Evolutionary conservation across 305 asterid genomes (phyloP), one percentile per base, ranked within the genome.

Genomic region (Fraxinus ornus): DNA sequence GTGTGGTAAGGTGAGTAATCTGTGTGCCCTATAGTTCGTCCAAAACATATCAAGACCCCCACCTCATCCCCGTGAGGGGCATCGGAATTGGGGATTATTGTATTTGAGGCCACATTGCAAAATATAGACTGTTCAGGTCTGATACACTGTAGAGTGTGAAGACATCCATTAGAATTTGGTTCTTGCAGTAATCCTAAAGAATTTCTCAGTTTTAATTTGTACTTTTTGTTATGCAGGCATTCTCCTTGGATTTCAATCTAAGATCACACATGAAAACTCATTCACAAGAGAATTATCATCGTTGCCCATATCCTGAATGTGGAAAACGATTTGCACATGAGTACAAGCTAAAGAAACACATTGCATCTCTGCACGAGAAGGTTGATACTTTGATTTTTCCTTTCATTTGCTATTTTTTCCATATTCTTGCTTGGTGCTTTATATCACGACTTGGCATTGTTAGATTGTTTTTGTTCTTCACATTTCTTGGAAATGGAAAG

Each of bases 301-400:
- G 93, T 44, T 94, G 98, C 88, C 99, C 95, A 0, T 94, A 92
- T 87, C 89, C 94, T 62, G 99, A 96, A 68, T 96, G 99, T 75
- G 99, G 98, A 81, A 96, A 96, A 89, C 90, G 98, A 83, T 94
- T 93, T 74, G 98, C 99, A 5, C 99, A 94, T n/a, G 99, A 94
- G 80, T 96, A 96, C 93, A 96, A 96, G 91, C 93, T 96, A 75
- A 94, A 91, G 89, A 96, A 96, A 87, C 99, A 96, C 87, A 84
- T 96, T 82, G 32, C 91, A 32, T 79, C 98, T 82, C 95, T 91
- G 85, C 98, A 94, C 35, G 98, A 91, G 86, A 94, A 96, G 99
- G 99, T 93, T 76, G 22, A 72, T 74, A 57, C n/a, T 57, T 39
- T 49, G 62, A 21, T 72, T 75, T 35, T 64, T 80, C 78, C 9